Conservation (phyloP, 2,329 filamentous ascomycete genomes). For the Apiospora malaysiana region DNA sequence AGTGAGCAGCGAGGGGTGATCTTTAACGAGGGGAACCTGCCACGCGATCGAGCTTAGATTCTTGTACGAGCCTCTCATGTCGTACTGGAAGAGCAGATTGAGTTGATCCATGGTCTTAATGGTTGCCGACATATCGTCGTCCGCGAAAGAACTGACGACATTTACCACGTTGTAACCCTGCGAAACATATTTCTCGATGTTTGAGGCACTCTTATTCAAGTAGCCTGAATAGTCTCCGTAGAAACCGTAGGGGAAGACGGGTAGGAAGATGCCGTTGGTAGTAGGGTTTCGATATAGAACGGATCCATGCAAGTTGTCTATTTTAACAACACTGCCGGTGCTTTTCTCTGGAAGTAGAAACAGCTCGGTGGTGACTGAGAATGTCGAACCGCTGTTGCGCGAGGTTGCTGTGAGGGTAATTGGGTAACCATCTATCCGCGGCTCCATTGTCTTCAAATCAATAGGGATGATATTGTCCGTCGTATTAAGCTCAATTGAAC, state of each 20-base stretch:
- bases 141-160: slow-evolving; percentile 47
- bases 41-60: slow-evolving; percentile 47
- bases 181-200: slow-evolving; percentile 42
- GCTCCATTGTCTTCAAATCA: slow-evolving; percentile 41
- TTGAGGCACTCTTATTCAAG: slow-evolving; percentile 42
- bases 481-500: slow-evolving; percentile 30
- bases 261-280: slow-evolving; percentile 44
- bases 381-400: slow-evolving; percentile 38
- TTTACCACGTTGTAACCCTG: slow-evolving; percentile 53
- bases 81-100: slow-evolving; percentile 51
- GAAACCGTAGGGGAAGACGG: slow-evolving; percentile 52
- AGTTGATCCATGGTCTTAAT: slow-evolving; percentile 46
- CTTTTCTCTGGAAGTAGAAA: slow-evolving; percentile 51
- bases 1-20: slow-evolving; percentile 47
- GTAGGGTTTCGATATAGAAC: slow-evolving; percentile 46
- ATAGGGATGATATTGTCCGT: slow-evolving; percentile 45
- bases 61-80: slow-evolving; percentile 50
- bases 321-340: slow-evolving; percentile 49
- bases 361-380: slow-evolving; percentile 45
- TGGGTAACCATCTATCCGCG: slow-evolving; percentile 45
- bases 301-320: slow-evolving; percentile 53
- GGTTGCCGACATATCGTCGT: slow-evolving; percentile 36
- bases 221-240: slow-evolving; percentile 49
- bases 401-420: slow-evolving; percentile 46
- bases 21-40: slow-evolving; percentile 47